Base-by-base conservation (phyloP, 805 yeast genomes). In the Wickerhamomyces subpelliculosus region DNA sequence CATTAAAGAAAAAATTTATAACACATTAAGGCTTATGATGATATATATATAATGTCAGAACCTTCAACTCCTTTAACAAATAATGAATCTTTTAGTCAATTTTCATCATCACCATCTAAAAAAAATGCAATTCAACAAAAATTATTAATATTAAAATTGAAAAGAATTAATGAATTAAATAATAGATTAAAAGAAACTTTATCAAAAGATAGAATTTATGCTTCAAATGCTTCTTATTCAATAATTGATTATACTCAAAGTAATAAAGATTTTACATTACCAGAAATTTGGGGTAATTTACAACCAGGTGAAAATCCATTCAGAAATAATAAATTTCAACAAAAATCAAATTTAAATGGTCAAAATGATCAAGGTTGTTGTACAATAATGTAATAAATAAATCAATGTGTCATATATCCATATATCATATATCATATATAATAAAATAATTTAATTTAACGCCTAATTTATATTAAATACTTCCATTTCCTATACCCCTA, bases 91-190 rank as follows among this genome's bases (percentile, higher is more conserved):
- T 29, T 29, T 25, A 59, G 35, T 55, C 33, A 24, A 36, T n/a
- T n/a, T n/a, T n/a, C 19, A 23, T 18, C 9, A 31, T 17, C 11
- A 27, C 13, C n/a, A 26, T 17, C 19, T 18, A 36, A 35, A 19
- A 41, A 43, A 23, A 40, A 32, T 39, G 20, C 49, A 9, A 41
- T 58, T n/a, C 53, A 65, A 10, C 49, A 62, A 21, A 73, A 73
- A 47, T 67, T 80, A 21, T 67, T 75, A 42, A 62, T 63, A 34
- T 58, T 82, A 41, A 82, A 80, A 55, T 61, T 82, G 32, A 76
- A 73, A 50, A 65, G 89, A 47, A 70, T 79, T 25, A 69, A 67
- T 35, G 80, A 78, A 47, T 63, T 79, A 24, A 80, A 79, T 48
- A 51, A 57, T 4, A 73, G 73, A 43, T 56, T 82, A 27, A 70